These are phyloP conservation scores for Pleurotus platypus DNA, from an alignment of 768 basidiomycete genomes.

Conservation along the genomic window DNA sequence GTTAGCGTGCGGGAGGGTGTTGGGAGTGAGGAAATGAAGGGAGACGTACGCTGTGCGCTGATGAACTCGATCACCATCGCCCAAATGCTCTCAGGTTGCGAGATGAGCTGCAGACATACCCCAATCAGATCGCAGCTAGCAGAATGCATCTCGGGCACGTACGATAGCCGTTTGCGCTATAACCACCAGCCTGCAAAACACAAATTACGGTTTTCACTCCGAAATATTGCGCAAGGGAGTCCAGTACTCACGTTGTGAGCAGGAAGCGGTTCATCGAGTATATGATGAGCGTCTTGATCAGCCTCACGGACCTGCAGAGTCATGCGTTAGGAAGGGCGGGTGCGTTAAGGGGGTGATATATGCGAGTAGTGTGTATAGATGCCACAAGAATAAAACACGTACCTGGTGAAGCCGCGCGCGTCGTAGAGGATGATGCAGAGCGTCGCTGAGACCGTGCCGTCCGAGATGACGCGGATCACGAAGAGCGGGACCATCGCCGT, in stretches of 20 bases:
- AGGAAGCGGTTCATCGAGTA: conserved; percentile 1
- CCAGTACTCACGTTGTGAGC: neutral
- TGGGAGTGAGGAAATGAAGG: no score
- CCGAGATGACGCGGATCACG: neutral
- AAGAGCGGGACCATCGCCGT: neutral
- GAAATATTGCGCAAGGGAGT: neutral
- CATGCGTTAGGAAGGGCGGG: no score
- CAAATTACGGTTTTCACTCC: no score
- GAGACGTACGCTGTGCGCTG: neutral
- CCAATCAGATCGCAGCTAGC: neutral
- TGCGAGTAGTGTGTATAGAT: no score
- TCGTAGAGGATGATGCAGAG: conserved; percentile 1
- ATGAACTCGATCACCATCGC: conserved; percentile 1
- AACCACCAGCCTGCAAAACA: neutral
- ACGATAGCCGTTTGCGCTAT: neutral
- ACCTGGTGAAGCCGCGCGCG: neutral
- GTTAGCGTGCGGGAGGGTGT: no score
- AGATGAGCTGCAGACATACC: neutral
- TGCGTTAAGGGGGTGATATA: no score
- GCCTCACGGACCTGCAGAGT: neutral
- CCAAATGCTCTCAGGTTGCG: neutral
- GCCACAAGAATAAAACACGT: no score
- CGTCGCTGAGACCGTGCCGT: neutral
- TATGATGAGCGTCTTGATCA: neutral
- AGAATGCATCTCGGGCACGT: neutral